Base-by-base conservation (phyloP, 176 grass and related monocot genomes). In the Raddia distichophylla region DNA sequence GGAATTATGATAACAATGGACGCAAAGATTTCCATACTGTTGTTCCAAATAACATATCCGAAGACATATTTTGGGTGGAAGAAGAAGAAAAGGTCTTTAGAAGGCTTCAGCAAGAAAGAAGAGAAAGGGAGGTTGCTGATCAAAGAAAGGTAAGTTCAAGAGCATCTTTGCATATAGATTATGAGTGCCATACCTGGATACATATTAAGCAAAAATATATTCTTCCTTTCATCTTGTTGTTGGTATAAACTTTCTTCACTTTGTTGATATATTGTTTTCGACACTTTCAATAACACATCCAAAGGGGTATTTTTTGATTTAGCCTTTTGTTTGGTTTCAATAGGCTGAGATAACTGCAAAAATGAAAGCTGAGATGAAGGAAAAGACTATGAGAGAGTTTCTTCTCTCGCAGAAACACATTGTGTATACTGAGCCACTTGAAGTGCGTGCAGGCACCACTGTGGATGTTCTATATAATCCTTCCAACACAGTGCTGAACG, bases 331-430 rank as follows among this genome's bases (percentile, higher is more conserved):
- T 91, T 66, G 76, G 19, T 76, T 83, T 64, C 72, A 20, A 60
- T 78, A 98, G 96, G 82, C 82, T 80, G 93, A 93, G 60, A 91
- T 51, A 75, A 86, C 74, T 67, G 92, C 81, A 69, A 88, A 80
- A 73, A 80, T 93, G 86, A 98, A 93, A 83, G 84, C 93, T 66
- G 88, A 88, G 65, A 91, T 82, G 79, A 98, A 98, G 78, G 86
- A 95, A 66, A 92, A 84, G 58, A 90, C 96, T 37, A 91, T 98
- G 88, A 92, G 86, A 79, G 54, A 12, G 5, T 98, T 98, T 84
- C 72, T 98, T 73, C 75, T 98, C 56, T 98, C 92, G n/a, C 95
- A 98, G 51, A 98, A 93, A 77, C 95, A 95, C 73, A 91, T 95
- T 1, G 96, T 98, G 43, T 98, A 95, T 59, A 93, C 96, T 1